These are phyloP conservation scores for Arthroderma sp. DNA, from an alignment of 2,329 filamentous ascomycete genomes.

Conservation along the genomic window DNA sequence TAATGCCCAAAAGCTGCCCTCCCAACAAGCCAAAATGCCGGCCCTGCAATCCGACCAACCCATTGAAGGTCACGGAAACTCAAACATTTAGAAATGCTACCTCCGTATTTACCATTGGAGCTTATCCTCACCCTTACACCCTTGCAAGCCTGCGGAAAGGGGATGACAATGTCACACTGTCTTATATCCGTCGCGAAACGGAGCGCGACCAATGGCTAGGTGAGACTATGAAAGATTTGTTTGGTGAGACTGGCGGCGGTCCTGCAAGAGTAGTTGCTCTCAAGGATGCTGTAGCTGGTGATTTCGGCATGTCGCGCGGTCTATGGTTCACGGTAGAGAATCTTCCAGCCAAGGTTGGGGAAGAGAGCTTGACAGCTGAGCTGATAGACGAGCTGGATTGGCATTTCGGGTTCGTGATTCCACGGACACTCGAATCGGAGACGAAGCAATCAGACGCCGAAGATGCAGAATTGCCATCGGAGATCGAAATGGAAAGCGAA, in stretches of 20 bases:
- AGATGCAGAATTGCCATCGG: conserved; percentile 5
- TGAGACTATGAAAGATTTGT: conserved; percentile 54
- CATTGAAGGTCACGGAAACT: conserved; percentile 54
- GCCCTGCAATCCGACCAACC: conserved; percentile 53
- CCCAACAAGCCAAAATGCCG: conserved; percentile 65
- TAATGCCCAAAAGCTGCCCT: conserved; percentile 65
- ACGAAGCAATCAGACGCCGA: conserved; percentile 21
- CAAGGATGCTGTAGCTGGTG: conserved; percentile 68
- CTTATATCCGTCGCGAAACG: conserved; percentile 54
- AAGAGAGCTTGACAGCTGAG: conserved; percentile 40
- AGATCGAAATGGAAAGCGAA: neutral
- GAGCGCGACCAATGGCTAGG: conserved; percentile 67
- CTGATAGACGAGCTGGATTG: conserved; percentile 60
- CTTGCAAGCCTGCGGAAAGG: conserved; percentile 52
- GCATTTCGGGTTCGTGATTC: conserved; percentile 76
- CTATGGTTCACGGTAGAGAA: conserved; percentile 72
- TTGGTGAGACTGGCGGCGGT: conserved; percentile 50
- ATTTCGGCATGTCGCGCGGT: conserved; percentile 48
- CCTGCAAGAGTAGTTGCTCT: conserved; percentile 56
- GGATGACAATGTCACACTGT: conserved; percentile 46
- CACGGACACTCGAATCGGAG: conserved; percentile 36
- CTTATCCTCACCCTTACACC: conserved; percentile 85
- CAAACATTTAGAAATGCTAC: conserved; percentile 58
- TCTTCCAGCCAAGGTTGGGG: conserved; percentile 32
- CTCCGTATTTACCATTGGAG: conserved; percentile 65